Percentiles rank a stretch among this genome's conserved stretches.
Conservation (phyloP, 208 protist species). For the Lotmaria passim region DNA sequence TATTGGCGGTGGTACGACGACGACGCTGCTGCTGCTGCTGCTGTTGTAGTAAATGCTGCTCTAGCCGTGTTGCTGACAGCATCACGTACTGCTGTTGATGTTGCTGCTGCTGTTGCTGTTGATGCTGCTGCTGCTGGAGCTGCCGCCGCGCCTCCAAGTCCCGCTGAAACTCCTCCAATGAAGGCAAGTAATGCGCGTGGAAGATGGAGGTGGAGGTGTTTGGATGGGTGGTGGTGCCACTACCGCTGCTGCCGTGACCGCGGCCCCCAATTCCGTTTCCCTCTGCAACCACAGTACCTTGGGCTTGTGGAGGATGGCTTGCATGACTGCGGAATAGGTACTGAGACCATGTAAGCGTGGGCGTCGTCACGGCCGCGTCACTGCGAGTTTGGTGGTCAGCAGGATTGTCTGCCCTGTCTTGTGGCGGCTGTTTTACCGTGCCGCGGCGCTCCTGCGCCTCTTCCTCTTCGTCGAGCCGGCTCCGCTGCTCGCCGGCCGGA, state of each 20-base stretch:
- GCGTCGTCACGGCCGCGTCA: not conserved
- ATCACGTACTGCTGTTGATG: slow-evolving; percentile 3
- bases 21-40: slow-evolving; percentile 23
- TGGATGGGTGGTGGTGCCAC: slow-evolving; percentile 8
- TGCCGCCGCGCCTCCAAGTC: slow-evolving; percentile 25
- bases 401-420: not conserved
- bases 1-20: slow-evolving; percentile 24
- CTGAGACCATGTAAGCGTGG: slow-evolving; percentile 30
- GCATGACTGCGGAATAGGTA: slow-evolving; percentile 16
- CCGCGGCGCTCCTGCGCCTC: not conserved
- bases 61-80: slow-evolving; percentile 31
- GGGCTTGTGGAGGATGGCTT: not conserved
- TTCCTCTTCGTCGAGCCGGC: not conserved
- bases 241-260: too few species aligned
- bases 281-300: too few species aligned
- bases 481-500: not conserved
- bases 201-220: slow-evolving; percentile 23
- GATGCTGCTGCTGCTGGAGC: slow-evolving; percentile 26
- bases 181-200: slow-evolving; percentile 38
- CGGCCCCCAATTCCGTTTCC: too few species aligned
- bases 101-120: slow-evolving; percentile 28
- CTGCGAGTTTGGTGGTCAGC: too few species aligned
- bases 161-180: slow-evolving; percentile 42
- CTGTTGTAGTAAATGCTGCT: slow-evolving; percentile 27
- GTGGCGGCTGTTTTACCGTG: not conserved